phyloP scores from a whole-genome alignment of 352 stramenopile genomes.

The Halophytophthora batemanensis region DNA sequence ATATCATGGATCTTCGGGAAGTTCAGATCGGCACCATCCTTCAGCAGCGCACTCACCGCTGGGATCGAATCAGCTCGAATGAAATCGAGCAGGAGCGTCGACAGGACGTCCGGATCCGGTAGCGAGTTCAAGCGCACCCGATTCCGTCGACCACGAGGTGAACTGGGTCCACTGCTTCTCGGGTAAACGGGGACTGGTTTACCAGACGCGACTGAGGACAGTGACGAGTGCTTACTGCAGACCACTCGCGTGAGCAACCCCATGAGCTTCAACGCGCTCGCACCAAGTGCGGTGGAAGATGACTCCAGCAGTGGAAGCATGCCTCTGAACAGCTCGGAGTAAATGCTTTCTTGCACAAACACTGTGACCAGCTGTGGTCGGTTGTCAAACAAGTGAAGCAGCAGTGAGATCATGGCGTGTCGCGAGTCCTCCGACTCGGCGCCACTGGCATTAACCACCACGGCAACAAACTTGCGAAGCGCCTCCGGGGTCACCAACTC shows the following conservation, averaged over 20 bases:
- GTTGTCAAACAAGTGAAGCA: slow-evolving; percentile 71
- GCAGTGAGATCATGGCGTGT: slow-evolving; percentile 53
- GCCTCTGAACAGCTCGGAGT: slow-evolving; percentile 50
- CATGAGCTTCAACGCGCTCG: slow-evolving; percentile 49
- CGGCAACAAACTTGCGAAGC: slow-evolving; percentile 49
- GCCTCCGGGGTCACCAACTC: slow-evolving; percentile 48
- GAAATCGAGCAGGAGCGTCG: slow-evolving; percentile 67
- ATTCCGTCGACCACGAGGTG: slow-evolving; percentile 13
- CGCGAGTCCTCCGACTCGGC: slow-evolving; percentile 72
- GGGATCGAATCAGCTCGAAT: slow-evolving; percentile 66
- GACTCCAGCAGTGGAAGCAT: slow-evolving; percentile 44
- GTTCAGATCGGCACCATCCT: slow-evolving; percentile 76
- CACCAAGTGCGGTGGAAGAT: slow-evolving; percentile 34
- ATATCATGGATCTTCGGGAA: slow-evolving; percentile 44
- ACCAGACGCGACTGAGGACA: neutral
- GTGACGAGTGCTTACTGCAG: slow-evolving; percentile 36
- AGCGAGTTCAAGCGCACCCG: slow-evolving; percentile 47
- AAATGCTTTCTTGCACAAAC: slow-evolving; percentile 60
- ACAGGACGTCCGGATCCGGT: slow-evolving; percentile 59
- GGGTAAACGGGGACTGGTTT: slow-evolving; percentile 1
- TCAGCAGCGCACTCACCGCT: slow-evolving; percentile 67
- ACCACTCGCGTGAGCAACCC: slow-evolving; percentile 53
- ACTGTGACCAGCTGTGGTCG: slow-evolving; percentile 43
- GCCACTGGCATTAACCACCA: slow-evolving; percentile 40
- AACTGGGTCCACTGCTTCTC: slow-evolving; percentile 3